Evolutionary conservation across 768 basidiomycete genomes (phyloP).

Genomic region (Goffeauzyma gilvescens): DNA sequence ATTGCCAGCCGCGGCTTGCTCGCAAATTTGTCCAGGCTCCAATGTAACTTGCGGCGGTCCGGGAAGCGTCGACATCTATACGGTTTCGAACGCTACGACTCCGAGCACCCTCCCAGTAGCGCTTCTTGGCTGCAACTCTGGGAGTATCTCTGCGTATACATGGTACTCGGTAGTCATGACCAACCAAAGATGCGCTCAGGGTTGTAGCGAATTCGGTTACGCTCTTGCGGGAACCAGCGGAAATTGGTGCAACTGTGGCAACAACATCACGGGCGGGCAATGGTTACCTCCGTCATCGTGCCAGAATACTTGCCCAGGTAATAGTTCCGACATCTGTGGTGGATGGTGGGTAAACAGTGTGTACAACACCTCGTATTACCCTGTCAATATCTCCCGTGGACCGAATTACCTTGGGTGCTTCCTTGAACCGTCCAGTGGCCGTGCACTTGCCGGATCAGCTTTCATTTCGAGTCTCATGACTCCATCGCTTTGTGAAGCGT

Average conservation of each 20-base stretch:
- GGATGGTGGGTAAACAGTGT: not conserved
- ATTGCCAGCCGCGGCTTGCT: no score
- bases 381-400: not conserved
- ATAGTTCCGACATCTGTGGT: slow-evolving; percentile 15
- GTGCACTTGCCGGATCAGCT: slow-evolving; percentile 11
- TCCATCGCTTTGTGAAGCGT: slow-evolving; percentile 1
- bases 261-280: slow-evolving; percentile 6
- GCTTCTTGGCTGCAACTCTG: no score
- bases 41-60: no score
- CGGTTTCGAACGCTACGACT: no score
- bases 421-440: slow-evolving; percentile 8
- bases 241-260: slow-evolving; percentile 6
- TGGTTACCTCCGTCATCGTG: slow-evolving; percentile 12
- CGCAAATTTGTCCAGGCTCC: no score
- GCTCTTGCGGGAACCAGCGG: slow-evolving; percentile 14
- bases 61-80: no score
- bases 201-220: slow-evolving; percentile 16
- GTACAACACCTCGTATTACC: not conserved
- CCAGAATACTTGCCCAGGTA: slow-evolving; percentile 15
- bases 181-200: slow-evolving; percentile 1
- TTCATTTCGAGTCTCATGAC: slow-evolving; percentile 20
- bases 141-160: no score
- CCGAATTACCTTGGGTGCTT: slow-evolving; percentile 12
- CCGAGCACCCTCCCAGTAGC: not conserved
- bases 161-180: no score